A percentile compares a stretch with the other conserved stretches of the same genome.
Conservation (phyloP, 352 stramenopile species). For the Pythium angustatum region DNA sequence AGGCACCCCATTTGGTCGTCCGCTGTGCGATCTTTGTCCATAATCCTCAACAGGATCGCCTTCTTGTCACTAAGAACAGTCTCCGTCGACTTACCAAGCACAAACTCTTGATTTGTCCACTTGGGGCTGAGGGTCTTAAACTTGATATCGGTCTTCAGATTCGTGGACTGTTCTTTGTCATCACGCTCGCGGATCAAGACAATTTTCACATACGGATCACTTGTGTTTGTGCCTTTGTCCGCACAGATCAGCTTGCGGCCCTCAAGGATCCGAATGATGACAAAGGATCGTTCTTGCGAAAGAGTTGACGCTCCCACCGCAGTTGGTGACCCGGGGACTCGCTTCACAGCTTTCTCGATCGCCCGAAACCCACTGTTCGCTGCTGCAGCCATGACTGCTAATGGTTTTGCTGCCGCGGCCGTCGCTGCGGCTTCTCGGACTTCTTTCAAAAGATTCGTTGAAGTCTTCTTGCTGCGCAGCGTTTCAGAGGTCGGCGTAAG, state of each 20-base stretch:
- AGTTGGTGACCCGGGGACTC: conserved; percentile 16
- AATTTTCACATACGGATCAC: conserved; percentile 66
- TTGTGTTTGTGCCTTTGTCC: conserved; percentile 51
- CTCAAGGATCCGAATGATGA: conserved; percentile 63
- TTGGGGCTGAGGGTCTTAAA: conserved; percentile 64
- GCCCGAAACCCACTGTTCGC: conserved; percentile 11
- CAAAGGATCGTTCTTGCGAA: conserved; percentile 46
- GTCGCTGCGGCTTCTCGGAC: conserved; percentile 29
- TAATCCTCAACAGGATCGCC: conserved; percentile 53
- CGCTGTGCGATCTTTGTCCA: conserved; percentile 55
- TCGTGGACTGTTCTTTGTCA: conserved; percentile 55
- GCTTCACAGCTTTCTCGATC: conserved; percentile 17
- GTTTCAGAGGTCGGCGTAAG: conserved; percentile 36
- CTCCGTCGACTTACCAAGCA: conserved; percentile 50
- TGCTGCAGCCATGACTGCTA: conserved; percentile 4
- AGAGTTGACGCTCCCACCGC: conserved; percentile 23
- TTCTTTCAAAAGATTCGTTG: conserved; percentile 33
- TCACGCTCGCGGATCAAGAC: conserved; percentile 44
- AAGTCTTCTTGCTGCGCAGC: conserved; percentile 41
- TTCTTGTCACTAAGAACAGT: conserved; percentile 64
- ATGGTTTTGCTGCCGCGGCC: conserved; percentile 1
- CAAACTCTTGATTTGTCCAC: conserved; percentile 73
- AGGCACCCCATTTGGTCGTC: conserved; percentile 60
- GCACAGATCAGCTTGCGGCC: conserved; percentile 50
- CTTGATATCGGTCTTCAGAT: conserved; percentile 69